Conservation (phyloP, 2,329 filamentous ascomycete genomes). For the Neonectria faginata region DNA sequence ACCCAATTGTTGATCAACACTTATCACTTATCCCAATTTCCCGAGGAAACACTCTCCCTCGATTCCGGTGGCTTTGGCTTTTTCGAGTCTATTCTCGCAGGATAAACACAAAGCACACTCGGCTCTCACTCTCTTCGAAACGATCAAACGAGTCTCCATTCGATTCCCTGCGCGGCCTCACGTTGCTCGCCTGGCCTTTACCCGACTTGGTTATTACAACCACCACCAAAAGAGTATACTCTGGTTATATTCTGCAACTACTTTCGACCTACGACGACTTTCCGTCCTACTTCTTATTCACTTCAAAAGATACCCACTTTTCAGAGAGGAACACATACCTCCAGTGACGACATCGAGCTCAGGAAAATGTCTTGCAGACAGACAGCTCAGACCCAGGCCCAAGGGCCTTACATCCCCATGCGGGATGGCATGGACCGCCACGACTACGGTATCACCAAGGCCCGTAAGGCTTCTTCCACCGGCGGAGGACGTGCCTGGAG, state of each 20-base stretch:
- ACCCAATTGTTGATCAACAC: constrained; percentile 23
- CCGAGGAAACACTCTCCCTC: constrained; percentile 19
- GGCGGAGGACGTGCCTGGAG: constrained; percentile 86
- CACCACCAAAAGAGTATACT: constrained; percentile 15
- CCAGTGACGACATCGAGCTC: constrained; percentile 34
- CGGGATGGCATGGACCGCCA: constrained; percentile 68
- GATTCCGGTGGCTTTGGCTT: constrained; percentile 37
- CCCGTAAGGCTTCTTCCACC: constrained; percentile 75
- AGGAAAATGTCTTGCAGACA: constrained; percentile 63
- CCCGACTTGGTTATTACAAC: constrained; percentile 10
- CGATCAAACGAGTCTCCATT: constrained; percentile 33
- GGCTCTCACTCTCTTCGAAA: constrained; percentile 29
- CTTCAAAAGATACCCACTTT: constrained; percentile 41
- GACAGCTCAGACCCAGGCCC: constrained; percentile 57
- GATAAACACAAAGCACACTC: constrained; percentile 38
- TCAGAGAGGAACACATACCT: constrained; percentile 34
- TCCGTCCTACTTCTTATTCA: constrained; percentile 17
- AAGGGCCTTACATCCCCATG: constrained; percentile 61
- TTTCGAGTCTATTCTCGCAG: constrained; percentile 46
- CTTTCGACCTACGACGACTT: constrained; percentile 34
- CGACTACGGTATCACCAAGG: constrained; percentile 72
- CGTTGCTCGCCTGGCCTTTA: constrained; percentile 19
- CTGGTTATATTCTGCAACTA: constrained; percentile 12
- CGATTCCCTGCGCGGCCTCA: constrained; percentile 32
- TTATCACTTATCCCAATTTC: constrained; percentile 4